phyloP scores from a whole-genome alignment of 2,329 filamentous ascomycete species.

The Alternaria metachromatica region DNA sequence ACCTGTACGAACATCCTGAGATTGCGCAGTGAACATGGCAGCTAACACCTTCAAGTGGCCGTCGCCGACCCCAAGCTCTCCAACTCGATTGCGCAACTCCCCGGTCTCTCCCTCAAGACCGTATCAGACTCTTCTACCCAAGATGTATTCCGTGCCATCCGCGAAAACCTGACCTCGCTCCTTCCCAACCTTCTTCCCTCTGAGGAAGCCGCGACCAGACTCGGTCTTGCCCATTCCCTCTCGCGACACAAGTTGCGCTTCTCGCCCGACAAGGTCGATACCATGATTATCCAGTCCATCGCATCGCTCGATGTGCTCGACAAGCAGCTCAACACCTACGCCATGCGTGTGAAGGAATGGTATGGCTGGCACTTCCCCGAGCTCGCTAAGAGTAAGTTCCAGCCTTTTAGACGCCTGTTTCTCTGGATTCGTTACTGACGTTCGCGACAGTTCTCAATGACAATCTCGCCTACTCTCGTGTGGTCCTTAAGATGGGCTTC shows the following conservation, averaged over 20 bases:
- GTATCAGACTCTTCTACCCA: conserved; percentile 82
- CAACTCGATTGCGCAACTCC: conserved; percentile 89
- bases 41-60: conserved; percentile 61
- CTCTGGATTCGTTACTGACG: neutral
- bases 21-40: neutral
- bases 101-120: conserved; percentile 82
- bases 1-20: conserved; percentile 56
- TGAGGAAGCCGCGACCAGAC: conserved; percentile 90
- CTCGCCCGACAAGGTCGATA: conserved; percentile 97
- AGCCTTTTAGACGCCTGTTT: conserved; percentile 45
- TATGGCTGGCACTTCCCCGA: conserved; percentile 99
- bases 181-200: conserved; percentile 86
- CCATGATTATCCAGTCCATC: conserved; percentile 99
- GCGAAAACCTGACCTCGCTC: conserved; percentile 85
- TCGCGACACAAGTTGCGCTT: conserved; percentile 96
- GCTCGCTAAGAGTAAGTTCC: conserved; percentile 73
- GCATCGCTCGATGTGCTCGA: conserved; percentile 88
- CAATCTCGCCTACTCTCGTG: conserved; percentile 79
- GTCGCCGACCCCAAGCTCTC: conserved; percentile 93
- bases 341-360: conserved; percentile 99
- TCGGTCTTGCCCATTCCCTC: conserved; percentile 96
- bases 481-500: conserved; percentile 89
- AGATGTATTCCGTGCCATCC: conserved; percentile 93
- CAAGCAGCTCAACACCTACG: conserved; percentile 98
- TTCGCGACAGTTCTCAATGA: conserved; percentile 62